phyloP scores from a whole-genome alignment of 331 rosid genomes.

The Phaseolus coccineus region DNA sequence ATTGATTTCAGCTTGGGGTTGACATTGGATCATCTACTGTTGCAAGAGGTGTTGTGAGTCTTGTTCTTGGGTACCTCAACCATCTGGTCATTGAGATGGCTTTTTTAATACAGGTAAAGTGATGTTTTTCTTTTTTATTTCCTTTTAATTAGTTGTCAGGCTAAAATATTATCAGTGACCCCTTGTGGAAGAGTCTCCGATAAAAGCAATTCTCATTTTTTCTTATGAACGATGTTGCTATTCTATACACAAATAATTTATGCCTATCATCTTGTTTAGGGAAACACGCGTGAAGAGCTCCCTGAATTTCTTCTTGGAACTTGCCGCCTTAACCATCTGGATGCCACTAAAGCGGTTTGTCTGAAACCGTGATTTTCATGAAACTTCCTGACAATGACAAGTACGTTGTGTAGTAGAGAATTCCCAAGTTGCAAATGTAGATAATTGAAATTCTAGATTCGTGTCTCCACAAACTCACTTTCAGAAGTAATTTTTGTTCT shows the following conservation, averaged over 20 bases:
- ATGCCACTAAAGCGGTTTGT: constrained; percentile 71
- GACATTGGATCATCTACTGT: constrained; percentile 90
- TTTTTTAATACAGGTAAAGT: constrained; percentile 82
- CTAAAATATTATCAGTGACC: constrained; percentile 19
- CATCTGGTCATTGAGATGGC: constrained; percentile 95
- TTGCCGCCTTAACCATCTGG: constrained; percentile 88
- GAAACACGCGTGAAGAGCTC: constrained; percentile 86
- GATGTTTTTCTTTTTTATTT: constrained; percentile 15
- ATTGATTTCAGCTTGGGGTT: constrained; percentile 66
- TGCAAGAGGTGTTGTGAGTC: constrained; percentile 91
- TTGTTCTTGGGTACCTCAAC: constrained; percentile 94
- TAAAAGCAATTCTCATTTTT: constrained; percentile 11
- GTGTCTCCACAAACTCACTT: constrained; percentile 45
- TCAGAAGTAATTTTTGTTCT: constrained; percentile 56
- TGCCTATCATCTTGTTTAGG: constrained; percentile 60
- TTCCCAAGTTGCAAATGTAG: constrained; percentile 45
- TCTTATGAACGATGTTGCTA: constrained; percentile 3
- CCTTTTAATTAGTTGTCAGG: constrained; percentile 16
- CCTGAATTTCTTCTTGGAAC: constrained; percentile 93
- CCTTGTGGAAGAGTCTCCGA: neutral
- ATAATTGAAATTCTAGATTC: constrained; percentile 39
- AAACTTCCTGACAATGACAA: neutral
- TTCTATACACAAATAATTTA: constrained; percentile 22
- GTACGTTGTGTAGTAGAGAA: constrained; percentile 28
- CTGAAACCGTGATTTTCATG: constrained; percentile 55